Evolutionary conservation across 2,329 filamentous ascomycete species (phyloP).

Genomic region (Celoporthe dispersa): DNA sequence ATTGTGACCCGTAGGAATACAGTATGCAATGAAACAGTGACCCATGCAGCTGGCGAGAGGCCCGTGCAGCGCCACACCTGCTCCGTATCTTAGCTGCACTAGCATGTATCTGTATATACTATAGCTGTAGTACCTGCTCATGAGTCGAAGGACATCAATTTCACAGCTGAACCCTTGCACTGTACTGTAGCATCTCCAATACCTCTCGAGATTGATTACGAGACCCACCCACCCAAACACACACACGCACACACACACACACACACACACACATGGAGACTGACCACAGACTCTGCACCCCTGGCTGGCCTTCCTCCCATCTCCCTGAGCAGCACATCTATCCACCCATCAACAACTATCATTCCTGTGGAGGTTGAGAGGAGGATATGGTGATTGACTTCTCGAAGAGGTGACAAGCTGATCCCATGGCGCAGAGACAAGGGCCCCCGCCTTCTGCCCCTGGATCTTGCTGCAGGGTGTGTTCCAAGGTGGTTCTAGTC

Average conservation of each 20-base stretch:
- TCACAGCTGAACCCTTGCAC: background rate
- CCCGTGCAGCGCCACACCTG: slow-evolving; percentile 1
- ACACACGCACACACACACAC: too few relatives aligned
- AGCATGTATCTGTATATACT: background rate
- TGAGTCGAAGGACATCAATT: background rate
- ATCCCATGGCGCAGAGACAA: background rate
- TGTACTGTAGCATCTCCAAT: background rate
- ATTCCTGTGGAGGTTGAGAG: background rate
- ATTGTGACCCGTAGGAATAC: slow-evolving; percentile 3
- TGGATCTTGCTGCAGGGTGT: slow-evolving; percentile 10
- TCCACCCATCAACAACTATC: too few relatives aligned
- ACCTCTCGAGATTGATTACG: background rate
- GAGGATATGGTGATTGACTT: background rate
- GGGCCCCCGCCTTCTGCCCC: slow-evolving; percentile 2
- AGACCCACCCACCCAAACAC: too few relatives aligned
- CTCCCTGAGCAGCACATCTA: too few relatives aligned
- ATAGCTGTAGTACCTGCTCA: background rate
- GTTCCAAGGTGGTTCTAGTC: slow-evolving; percentile 8
- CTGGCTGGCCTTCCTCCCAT: background rate
- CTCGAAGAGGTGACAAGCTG: background rate
- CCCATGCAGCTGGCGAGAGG: slow-evolving; percentile 4
- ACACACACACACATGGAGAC: background rate
- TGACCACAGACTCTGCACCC: background rate
- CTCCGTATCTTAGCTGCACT: background rate
- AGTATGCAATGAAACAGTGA: slow-evolving; percentile 4